Evolutionary conservation across 169 alveolate genomes (phyloP).

Genomic region (Plasmodium reichenowi): DNA sequence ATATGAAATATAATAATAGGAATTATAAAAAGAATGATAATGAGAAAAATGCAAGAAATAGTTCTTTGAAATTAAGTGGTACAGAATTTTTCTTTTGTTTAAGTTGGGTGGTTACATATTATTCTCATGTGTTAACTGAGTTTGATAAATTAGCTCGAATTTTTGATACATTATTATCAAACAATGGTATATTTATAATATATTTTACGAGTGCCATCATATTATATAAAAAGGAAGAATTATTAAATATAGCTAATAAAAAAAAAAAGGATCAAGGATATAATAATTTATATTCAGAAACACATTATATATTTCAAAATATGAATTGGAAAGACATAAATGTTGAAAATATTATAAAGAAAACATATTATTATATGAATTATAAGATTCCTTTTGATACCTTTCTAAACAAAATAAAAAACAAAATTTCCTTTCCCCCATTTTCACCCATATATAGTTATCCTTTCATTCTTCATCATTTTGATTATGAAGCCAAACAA

Average conservation of each 20-base stretch:
- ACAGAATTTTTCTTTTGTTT: conserved; percentile 70
- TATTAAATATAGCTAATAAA: conserved; percentile 32
- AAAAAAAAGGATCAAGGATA: conserved; percentile 24
- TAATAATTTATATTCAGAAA: conserved; percentile 64
- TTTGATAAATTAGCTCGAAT: conserved; percentile 60
- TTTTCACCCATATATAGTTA: conserved; percentile 73
- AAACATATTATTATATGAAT: conserved; percentile 67
- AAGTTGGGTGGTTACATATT: conserved; percentile 75
- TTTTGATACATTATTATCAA: conserved; percentile 65
- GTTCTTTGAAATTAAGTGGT: conserved; percentile 46
- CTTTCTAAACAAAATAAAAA: conserved; percentile 51
- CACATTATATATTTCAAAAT: conserved; percentile 72
- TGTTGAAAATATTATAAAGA: conserved; percentile 67
- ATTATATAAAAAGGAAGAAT: conserved; percentile 39
- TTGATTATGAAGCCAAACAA: conserved; percentile 35
- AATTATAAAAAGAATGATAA: neutral
- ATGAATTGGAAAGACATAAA: conserved; percentile 64
- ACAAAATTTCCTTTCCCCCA: conserved; percentile 65
- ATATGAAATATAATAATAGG: conserved; percentile 17
- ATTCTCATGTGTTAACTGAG: conserved; percentile 59
- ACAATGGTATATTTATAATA: conserved; percentile 65
- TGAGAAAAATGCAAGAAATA: neutral
- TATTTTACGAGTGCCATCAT: conserved; percentile 70
- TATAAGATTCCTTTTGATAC: conserved; percentile 55
- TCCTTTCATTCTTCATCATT: conserved; percentile 64